Evolutionary conservation across 208 protist genomes (phyloP), one percentile per base, ranked within the genome.

Genomic region (Histomonas meleagridis): DNA sequence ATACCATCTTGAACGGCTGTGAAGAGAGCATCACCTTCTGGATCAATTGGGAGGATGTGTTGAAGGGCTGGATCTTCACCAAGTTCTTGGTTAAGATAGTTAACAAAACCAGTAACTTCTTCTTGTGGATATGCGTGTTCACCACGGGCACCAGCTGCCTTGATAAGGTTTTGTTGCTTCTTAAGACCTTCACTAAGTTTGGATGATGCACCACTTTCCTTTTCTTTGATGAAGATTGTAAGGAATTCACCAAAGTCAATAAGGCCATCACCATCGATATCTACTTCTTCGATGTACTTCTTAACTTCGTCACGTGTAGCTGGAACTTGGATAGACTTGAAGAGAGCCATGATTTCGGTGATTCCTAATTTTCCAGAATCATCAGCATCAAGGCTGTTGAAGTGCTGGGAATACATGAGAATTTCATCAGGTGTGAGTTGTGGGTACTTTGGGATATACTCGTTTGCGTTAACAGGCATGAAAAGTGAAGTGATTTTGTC

Each of bases 21-120:
- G 76, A 92, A 91, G 72, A 92, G 10, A 23, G 70, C 92, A 35
- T 91, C 65, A 14, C 35, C 57, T 28, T 48, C 65, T 81, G 78
- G 60, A 32, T 93, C 57, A 26, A 93, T 93, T 81, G 92, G 92
- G 21, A 93, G 43, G 28, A 93, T 48, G 23, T 93, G 90, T 0
- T 16, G 48, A 46, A 93, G 86, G 46, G 93, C 93, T 38, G 79
- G n/a, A 90, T 94, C 93, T 46, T 92, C 93, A 12, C 35, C 92
- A 26, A 94, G 78, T 23, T 35, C 32, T 38, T 46, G 62, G 93
- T 94, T 94, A 55, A 94, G 78, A 46, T 94, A 81, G 53, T 93
- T 91, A 10, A 92, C 57, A 40, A 94, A 94, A 90, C 91, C 93
- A 35, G 90, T 76, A 70, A 93, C 93, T 91, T 94, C 93, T 79